Evolutionary conservation across 805 yeast genomes (phyloP).

Genomic region (Wickerhamomyces sydowiorum): DNA sequence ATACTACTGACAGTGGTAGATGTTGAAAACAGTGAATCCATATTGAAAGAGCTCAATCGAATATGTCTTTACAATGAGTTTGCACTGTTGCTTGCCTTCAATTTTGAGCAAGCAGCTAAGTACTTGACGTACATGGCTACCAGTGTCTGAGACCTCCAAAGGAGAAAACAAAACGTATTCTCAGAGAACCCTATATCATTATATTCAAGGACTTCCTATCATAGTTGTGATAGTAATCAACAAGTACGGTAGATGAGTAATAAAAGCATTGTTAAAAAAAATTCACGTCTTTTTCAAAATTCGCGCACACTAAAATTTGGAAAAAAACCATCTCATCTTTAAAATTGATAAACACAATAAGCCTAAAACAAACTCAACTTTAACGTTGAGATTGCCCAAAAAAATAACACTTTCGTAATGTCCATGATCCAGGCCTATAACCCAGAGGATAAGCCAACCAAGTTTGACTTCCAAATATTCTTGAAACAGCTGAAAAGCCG

Average conservation of each 20-base stretch:
- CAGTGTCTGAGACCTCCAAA: slow-evolving; percentile 1
- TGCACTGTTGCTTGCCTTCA: slow-evolving; percentile 35
- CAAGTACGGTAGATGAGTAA: too few relatives aligned
- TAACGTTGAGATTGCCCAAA: too few relatives aligned
- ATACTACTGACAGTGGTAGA: slow-evolving; percentile 61
- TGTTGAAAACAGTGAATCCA: slow-evolving; percentile 48
- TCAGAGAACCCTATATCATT: neutral
- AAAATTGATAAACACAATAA: too few relatives aligned
- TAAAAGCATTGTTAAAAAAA: too few relatives aligned
- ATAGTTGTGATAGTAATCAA: too few relatives aligned
- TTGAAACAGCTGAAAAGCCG: slow-evolving; percentile 63
- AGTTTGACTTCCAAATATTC: slow-evolving; percentile 81
- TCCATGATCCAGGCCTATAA: neutral
- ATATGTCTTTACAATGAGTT: slow-evolving; percentile 35
- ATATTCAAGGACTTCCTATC: too few relatives aligned
- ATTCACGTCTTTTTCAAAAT: too few relatives aligned
- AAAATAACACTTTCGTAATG: neutral
- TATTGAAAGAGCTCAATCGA: slow-evolving; percentile 33
- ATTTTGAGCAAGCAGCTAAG: slow-evolving; percentile 49
- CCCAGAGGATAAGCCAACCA: slow-evolving; percentile 3
- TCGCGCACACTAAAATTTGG: too few relatives aligned
- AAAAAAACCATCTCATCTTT: too few relatives aligned
- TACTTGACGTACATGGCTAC: slow-evolving; percentile 29
- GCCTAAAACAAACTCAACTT: too few relatives aligned
- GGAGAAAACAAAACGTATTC: neutral